phyloP scores from a whole-genome alignment of 306 rosid species.

The Rosa lucieae region DNA sequence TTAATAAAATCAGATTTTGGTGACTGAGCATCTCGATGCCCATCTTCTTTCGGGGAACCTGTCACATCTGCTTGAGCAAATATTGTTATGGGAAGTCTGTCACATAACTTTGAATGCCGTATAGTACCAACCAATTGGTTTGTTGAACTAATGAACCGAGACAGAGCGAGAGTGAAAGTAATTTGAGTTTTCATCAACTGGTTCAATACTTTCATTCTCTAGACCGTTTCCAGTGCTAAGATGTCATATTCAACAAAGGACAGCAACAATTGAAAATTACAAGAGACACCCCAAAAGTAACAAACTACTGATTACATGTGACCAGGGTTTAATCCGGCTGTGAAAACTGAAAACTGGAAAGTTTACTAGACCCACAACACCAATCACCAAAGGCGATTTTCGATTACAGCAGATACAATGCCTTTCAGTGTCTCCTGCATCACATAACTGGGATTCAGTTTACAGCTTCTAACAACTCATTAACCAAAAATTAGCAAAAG shows the following conservation, averaged over 20 bases:
- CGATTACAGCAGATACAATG: slow-evolving; percentile 66
- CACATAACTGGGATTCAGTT: background rate
- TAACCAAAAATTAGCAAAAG: background rate
- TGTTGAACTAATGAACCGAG: too few relatives aligned
- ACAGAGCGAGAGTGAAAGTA: background rate
- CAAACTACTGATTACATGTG: background rate
- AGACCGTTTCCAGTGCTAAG: background rate
- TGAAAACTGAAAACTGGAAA: background rate
- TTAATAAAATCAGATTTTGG: slow-evolving; percentile 1
- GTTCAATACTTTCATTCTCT: background rate
- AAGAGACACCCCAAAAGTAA: background rate
- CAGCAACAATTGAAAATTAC: background rate
- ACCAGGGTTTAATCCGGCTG: background rate
- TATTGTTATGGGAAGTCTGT: too few relatives aligned
- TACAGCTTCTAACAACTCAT: background rate
- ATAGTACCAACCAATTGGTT: too few relatives aligned
- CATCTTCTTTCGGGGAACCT: background rate
- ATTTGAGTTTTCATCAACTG: background rate
- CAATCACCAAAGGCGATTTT: slow-evolving; percentile 57
- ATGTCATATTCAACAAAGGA: background rate
- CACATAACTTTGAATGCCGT: too few relatives aligned
- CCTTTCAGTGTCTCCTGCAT: slow-evolving; percentile 86
- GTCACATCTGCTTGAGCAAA: too few relatives aligned
- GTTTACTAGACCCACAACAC: background rate
- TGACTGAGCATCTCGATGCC: background rate